Evolutionary conservation across 2,329 filamentous ascomycete species (phyloP).

Genomic region (Epichloe sylvatica): DNA sequence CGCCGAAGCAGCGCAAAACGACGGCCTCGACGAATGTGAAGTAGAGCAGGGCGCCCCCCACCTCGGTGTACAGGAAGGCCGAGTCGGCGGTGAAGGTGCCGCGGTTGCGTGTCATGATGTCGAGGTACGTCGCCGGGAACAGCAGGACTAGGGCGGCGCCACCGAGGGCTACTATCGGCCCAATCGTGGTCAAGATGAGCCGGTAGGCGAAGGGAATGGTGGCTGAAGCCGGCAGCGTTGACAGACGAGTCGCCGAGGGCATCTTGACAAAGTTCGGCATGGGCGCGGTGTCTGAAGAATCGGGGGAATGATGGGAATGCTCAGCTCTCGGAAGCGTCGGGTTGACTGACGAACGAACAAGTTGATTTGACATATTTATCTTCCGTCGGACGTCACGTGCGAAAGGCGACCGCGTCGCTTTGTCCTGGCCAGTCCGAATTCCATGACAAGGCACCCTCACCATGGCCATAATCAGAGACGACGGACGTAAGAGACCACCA

Average conservation of each 20-base stretch:
- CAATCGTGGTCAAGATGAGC: conserved; percentile 19
- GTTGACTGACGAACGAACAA: no score
- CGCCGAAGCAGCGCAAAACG: conserved; percentile 19
- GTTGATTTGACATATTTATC: no score
- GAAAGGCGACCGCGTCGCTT: no score
- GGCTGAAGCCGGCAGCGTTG: conserved; percentile 6
- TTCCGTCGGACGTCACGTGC: no score
- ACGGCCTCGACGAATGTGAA: conserved; percentile 25
- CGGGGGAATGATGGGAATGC: no score
- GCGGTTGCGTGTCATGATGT: conserved; percentile 16
- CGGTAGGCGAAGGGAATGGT: conserved; percentile 19
- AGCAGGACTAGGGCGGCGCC: conserved; percentile 18
- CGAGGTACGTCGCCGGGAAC: conserved; percentile 15
- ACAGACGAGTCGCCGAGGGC: not conserved
- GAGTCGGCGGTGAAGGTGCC: conserved; percentile 9
- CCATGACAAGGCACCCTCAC: no score
- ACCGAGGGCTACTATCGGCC: conserved; percentile 20
- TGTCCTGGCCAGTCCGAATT: no score
- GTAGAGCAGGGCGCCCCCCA: conserved; percentile 13
- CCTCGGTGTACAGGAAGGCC: conserved; percentile 11
- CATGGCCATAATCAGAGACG: no score
- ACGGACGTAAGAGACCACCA: no score
- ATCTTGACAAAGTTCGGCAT: not conserved
- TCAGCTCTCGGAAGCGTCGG: no score
- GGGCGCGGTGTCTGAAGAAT: no score